Conservation (phyloP, 257 asterid genomes). For the Solanum chaucha region DNA sequence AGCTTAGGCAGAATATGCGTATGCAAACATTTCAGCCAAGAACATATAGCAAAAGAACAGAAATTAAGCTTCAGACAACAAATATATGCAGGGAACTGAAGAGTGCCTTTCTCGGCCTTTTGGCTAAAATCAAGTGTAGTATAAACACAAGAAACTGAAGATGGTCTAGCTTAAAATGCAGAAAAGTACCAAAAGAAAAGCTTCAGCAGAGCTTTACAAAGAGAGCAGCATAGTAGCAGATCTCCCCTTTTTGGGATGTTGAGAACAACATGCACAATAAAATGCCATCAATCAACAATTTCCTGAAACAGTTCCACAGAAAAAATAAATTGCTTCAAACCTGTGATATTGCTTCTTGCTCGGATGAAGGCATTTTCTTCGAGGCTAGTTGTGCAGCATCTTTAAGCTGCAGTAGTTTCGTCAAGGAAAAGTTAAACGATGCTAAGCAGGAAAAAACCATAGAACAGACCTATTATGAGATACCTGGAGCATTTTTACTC, state of each 20-base stretch:
- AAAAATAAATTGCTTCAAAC: conserved; percentile 23
- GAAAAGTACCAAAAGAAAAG: not conserved
- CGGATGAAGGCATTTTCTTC: conserved; percentile 83
- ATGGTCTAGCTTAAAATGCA: not conserved
- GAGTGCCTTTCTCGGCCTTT: conserved; percentile 11
- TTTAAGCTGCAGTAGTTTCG: conserved; percentile 48
- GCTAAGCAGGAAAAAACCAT: not conserved
- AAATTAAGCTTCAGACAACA: not conserved
- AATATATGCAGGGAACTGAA: not conserved
- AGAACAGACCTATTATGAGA: conserved; percentile 2
- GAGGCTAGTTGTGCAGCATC: conserved; percentile 98
- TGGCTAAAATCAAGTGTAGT: conserved; percentile 12
- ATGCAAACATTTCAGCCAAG: not conserved
- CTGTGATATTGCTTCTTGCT: conserved; percentile 95
- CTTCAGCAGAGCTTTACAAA: not conserved
- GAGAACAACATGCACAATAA: not conserved
- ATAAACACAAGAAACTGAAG: not conserved
- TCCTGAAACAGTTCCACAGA: conserved; percentile 45
- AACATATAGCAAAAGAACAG: not conserved
- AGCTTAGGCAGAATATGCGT: not conserved
- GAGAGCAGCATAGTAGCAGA: not conserved
- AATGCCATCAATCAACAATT: not conserved
- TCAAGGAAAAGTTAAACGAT: conserved; percentile 9
- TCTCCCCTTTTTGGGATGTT: not conserved
- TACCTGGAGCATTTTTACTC: conserved; percentile 95